Conservation (phyloP, 2,329 filamentous ascomycete species). For the Colletotrichum sp. region DNA sequence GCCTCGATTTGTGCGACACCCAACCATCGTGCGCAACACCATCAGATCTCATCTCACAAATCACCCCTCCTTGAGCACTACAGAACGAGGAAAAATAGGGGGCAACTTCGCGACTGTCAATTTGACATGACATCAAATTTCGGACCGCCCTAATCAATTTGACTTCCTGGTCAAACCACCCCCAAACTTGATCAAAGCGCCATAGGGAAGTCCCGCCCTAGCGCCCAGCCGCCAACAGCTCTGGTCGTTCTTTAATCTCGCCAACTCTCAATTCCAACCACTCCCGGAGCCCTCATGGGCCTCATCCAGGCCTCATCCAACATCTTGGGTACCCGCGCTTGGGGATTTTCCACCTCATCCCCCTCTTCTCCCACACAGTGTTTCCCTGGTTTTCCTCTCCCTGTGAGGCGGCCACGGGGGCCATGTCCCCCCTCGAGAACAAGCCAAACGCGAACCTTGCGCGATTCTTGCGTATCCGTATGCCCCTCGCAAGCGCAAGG, state of each 20-base stretch:
- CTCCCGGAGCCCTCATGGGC: conserved; percentile 1
- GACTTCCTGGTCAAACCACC: conserved; percentile 19
- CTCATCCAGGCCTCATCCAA: neutral
- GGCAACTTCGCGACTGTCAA: conserved; percentile 7
- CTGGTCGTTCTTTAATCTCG: neutral
- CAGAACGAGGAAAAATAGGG: neutral
- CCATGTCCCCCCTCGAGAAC: neutral
- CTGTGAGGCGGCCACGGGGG: neutral
- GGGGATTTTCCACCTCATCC: neutral
- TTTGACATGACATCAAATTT: conserved; percentile 21
- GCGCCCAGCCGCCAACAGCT: conserved; percentile 8
- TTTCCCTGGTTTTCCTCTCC: neutral
- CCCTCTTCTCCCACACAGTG: neutral
- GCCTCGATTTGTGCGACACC: neutral
- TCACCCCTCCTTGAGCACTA: neutral
- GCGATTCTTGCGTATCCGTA: neutral
- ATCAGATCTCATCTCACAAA: conserved; percentile 2
- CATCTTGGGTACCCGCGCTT: conserved; percentile 4
- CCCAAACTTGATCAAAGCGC: conserved; percentile 16
- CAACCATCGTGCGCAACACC: neutral
- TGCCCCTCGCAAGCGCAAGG: neutral
- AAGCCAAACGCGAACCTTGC: neutral
- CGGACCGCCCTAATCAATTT: conserved; percentile 18
- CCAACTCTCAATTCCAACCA: neutral
- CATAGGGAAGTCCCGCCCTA: conserved; percentile 11